A percentile compares a stretch with the other conserved stretches of the same genome.
phyloP scores from a whole-genome alignment of 768 basidiomycete genomes.

The Suillus subaureus region DNA sequence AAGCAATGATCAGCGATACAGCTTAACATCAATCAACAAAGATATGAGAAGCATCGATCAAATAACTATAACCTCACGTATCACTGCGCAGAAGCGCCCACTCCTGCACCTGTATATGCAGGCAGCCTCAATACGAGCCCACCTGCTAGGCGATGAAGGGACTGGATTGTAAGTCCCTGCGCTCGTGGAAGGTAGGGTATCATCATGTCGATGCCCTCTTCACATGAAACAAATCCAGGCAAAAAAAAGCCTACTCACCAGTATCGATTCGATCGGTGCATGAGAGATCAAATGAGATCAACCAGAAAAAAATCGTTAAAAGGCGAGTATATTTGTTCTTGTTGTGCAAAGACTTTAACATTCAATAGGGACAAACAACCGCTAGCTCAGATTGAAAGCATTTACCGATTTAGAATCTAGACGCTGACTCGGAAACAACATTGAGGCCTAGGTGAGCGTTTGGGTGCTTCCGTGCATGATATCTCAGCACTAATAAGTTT shows the following conservation, averaged over 20 bases:
- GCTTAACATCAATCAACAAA: background rate
- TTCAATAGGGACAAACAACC: slow-evolving; percentile 34
- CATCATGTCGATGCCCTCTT: slow-evolving; percentile 25
- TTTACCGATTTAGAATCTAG: background rate
- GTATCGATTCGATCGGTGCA: background rate
- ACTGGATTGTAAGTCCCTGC: slow-evolving; percentile 35
- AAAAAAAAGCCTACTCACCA: slow-evolving; percentile 11
- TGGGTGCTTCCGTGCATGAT: background rate
- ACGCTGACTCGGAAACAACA: background rate
- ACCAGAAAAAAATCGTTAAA: slow-evolving; percentile 7
- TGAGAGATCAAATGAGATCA: background rate
- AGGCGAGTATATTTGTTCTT: slow-evolving; percentile 19
- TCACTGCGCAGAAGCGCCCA: slow-evolving; percentile 38
- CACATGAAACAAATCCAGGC: background rate
- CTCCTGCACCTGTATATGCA: slow-evolving; percentile 38
- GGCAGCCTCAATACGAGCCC: slow-evolving; percentile 36
- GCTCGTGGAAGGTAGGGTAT: slow-evolving; percentile 33
- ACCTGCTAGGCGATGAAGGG: slow-evolving; percentile 37
- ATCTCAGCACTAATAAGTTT: background rate
- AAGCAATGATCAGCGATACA: background rate
- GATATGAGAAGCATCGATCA: slow-evolving; percentile 20
- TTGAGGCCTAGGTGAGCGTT: background rate
- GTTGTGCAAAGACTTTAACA: slow-evolving; percentile 25
- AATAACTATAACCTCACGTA: slow-evolving; percentile 39
- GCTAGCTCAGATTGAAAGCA: background rate